Evolutionary conservation across 108 stramenopile genomes (phyloP), one percentile per base, ranked within the genome.

Genomic region (Cyclostephanos invisitatus): DNA sequence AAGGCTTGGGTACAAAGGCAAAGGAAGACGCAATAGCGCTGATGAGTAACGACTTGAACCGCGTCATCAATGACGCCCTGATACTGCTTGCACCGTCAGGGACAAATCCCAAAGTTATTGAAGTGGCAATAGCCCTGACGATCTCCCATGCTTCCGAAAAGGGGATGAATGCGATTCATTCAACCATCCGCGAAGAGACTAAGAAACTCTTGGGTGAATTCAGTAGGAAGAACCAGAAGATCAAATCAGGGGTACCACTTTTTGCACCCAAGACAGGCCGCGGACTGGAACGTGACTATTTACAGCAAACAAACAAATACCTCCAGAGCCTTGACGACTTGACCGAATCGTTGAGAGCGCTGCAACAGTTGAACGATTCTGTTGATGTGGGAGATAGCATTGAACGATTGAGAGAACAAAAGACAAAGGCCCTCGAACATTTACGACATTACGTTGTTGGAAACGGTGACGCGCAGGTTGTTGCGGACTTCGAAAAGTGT

Each of bases 61-160:
- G 75, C 37, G 48, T 40, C 20, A 78, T 82, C 42, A 49, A 28
- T 20, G 71, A 54, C 0, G 12, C 83, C 32, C 21, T 84, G 40
- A 40, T 62, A 17, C 42, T 77, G 46, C 74, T 84, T 42, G 49
- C 76, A 51, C 64, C 72, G 32, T 50, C 64, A 21, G 40, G 38
- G 50, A 77, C 64, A 15, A 21, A 80, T 7, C 42, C 75, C 44
- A 42, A 62, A 17, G 69, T 84, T 5, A 55, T 68, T 27, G 79
- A 67, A 29, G 67, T 84, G 29, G 83, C 83, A 24, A 47, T 73
- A 15, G 56, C 78, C 58, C 57, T 83, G 22, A 63, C 82, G 28
- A 46, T 79, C 36, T 50, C 51, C 1, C 78, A 83, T 64, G 78
- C 74, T 36, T 46, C 50, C 28, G 32, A 67, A 17, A 44, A 62